Conservation (phyloP, 179 eudicot genomes). For the Pouteria campechiana region DNA sequence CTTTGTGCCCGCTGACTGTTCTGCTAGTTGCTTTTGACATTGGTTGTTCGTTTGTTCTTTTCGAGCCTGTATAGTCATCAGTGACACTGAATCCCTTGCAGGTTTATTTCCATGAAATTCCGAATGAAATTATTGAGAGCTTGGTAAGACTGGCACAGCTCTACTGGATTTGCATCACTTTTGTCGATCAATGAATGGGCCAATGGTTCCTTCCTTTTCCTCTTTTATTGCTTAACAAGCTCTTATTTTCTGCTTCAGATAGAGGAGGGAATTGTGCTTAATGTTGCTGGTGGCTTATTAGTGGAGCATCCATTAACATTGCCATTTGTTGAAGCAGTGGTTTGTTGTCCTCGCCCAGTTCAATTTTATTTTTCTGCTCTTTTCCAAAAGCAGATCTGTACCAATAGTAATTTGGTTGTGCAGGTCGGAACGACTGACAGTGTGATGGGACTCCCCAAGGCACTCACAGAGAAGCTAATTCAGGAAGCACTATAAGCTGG, state of each 20-base stretch:
- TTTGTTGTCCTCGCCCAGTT: slow-evolving; percentile 14
- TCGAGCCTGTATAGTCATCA: too few species aligned
- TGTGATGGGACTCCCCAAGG: slow-evolving; percentile 96
- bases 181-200: not conserved
- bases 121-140: slow-evolving; percentile 51
- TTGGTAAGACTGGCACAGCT: slow-evolving; percentile 45
- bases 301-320: slow-evolving; percentile 78
- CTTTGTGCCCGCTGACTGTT: too few species aligned
- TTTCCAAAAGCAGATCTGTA: not conserved
- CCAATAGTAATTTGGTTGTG: slow-evolving; percentile 2
- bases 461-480: slow-evolving; percentile 57
- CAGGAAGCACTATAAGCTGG: slow-evolving; percentile 40
- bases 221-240: not conserved
- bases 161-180: too few species aligned
- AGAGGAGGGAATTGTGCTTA: slow-evolving; percentile 67
- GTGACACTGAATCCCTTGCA: slow-evolving; percentile 16
- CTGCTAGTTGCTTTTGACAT: too few species aligned
- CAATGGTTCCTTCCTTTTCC: not conserved
- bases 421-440: slow-evolving; percentile 92
- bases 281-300: slow-evolving; percentile 80
- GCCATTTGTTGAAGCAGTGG: slow-evolving; percentile 81
- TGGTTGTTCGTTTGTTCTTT: too few species aligned
- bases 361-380: not conserved
- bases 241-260: slow-evolving; percentile 28
- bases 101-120: slow-evolving; percentile 74